Base-by-base conservation (phyloP, 306 rosid genomes). In the Vigna hirtella region DNA sequence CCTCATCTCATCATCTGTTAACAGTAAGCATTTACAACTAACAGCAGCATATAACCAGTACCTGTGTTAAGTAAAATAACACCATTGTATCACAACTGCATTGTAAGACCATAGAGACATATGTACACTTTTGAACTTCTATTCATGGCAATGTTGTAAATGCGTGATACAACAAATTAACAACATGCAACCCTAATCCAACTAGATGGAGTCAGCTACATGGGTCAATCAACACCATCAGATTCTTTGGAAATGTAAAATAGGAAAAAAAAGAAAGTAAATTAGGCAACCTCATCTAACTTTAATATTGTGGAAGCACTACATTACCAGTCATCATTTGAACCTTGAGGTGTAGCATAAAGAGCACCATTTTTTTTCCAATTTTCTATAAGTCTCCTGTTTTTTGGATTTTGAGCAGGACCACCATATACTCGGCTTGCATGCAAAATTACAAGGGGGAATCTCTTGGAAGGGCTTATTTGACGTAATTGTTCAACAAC, bases 1-100 rank as follows among this genome's bases (percentile, higher is more conserved):
- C 80, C 99, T 88, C 99, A 95, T 95, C 87, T 95, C 98, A 47
- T 95, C 99, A 36, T 95, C 91, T n/a, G 98, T 95, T 84, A 93
- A 81, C 79, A 95, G 62, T 62, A 95, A 86, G 87, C 96, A 85
- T 73, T 93, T 91, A 79, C 80, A 83, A 38, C 88, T 88, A 69
- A 95, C 98, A 53, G 99, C 96, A 2, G 99, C 99, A 52, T 90
- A 95, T 72, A 95, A 84, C 98, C 99, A 93, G 84, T 93, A 95
- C 99, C 99, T 93, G 82, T 57, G 48, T 57, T 47, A 69, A 70
- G 50, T 64, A 50, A 22, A 49, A 58, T 73, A 53, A 30, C 40
- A 65, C 7, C 8, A 30, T 48, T 67, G 58, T 66, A 61, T 58
- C 16, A 58, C 50, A 85, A 65, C 50, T 58, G 45, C 63, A 48